Percentiles rank a stretch among this genome's conserved stretches.
phyloP scores from a whole-genome alignment of 2,329 filamentous ascomycete species.

The Diplodia corticola region DNA sequence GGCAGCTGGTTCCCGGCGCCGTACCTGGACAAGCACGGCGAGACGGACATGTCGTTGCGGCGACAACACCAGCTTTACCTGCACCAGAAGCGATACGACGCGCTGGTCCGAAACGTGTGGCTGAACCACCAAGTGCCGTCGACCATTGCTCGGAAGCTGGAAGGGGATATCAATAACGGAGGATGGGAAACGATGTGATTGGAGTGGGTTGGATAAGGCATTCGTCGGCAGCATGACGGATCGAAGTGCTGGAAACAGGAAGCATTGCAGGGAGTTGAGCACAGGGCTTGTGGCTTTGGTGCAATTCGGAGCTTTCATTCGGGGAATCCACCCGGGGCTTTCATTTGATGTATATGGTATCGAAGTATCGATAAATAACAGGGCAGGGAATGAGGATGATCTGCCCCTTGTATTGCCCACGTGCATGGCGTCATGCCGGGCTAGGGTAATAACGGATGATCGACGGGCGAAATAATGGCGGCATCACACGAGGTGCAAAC shows the following conservation, averaged over 20 bases:
- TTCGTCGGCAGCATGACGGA: no score
- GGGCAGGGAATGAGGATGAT: neutral
- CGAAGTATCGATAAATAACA: neutral
- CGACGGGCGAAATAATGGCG: neutral
- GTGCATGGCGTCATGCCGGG: neutral
- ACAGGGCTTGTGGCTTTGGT: neutral
- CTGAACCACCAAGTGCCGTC: constrained; percentile 83
- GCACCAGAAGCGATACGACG: constrained; percentile 92
- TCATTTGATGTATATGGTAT: neutral
- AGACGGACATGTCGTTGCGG: constrained; percentile 84
- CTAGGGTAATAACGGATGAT: constrained; percentile 8
- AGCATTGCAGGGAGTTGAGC: constrained; percentile 12
- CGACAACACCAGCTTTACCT: constrained; percentile 87
- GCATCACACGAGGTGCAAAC: neutral
- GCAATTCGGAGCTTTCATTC: neutral
- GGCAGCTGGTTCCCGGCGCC: constrained; percentile 86
- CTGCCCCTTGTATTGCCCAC: neutral
- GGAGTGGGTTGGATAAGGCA: neutral
- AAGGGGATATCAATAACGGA: constrained; percentile 94
- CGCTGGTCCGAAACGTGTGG: constrained; percentile 81
- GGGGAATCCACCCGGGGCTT: no score
- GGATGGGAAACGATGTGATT: constrained; percentile 80
- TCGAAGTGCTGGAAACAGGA: neutral
- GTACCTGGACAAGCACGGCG: constrained; percentile 94
- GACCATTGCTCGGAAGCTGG: constrained; percentile 83